Base-by-base conservation (phyloP, 306 rosid genomes). In the Malus fusca region DNA sequence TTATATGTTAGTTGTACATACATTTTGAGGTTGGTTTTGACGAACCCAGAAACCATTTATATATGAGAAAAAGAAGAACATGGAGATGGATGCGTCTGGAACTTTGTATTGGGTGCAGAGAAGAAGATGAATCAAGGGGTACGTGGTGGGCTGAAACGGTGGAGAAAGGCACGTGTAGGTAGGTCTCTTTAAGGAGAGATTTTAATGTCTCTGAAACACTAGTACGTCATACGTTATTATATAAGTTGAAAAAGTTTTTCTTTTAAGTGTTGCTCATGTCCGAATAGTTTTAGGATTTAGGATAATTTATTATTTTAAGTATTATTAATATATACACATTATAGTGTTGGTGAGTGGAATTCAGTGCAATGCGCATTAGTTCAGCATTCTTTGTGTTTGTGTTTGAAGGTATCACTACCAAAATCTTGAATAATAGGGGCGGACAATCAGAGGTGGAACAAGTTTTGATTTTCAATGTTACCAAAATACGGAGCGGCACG, bases 291-390 rank as follows among this genome's bases (percentile, higher is more conserved):
- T 40, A 42, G 44, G 44, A 10, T 42, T 42, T 42, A 42, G 12
- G 44, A 42, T 51, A 51, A 51, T 51, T 51, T 51, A 51, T 15
- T 51, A 6, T 51, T 8, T 17, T 51, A 17, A 51, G 6, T 15
- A 17, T 15, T 51, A 51, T 15, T 51, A 18, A 51, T 51, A 17
- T 51, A 51, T 17, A 51, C 8, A 15, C 6, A 25, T 65, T 59
- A 14, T 18, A 15, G 42, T 52, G 33, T 40, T 53, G 73, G 21
- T 52, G 73, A 72, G 72, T 78, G 82, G 82, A 63, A 37, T 64
- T 64, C 48, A 64, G 51, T 22, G 72, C 48, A 78, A 26, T 46
- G 42, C 56, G 76, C 81, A 48, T 35, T 66, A 61, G 19, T 13
- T 28, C 18, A 61, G 66, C 66, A 0, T 44, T 60, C 25, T 1